These are phyloP conservation scores for Cicer judaicum DNA, from an alignment of 306 rosid genomes.

Conservation along the genomic window DNA sequence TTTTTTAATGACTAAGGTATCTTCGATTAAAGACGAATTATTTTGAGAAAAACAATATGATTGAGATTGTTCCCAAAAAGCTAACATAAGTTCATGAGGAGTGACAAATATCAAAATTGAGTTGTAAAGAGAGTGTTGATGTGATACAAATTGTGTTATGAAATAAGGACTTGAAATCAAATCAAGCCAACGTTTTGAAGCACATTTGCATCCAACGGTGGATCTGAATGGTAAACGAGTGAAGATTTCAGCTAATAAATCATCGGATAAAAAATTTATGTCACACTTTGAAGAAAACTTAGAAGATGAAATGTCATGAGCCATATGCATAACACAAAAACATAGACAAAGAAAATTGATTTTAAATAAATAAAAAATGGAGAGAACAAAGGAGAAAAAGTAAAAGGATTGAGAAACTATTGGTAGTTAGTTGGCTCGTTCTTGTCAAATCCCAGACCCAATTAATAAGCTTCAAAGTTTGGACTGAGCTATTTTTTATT, in stretches of 20 bases:
- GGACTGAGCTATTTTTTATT: neutral
- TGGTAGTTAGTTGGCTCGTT: slow-evolving; percentile 1
- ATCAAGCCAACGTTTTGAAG: slow-evolving; percentile 23
- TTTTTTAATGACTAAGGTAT: neutral
- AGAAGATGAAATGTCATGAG: slow-evolving; percentile 13
- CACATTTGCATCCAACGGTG: slow-evolving; percentile 14
- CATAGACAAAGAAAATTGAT: neutral
- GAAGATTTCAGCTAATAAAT: slow-evolving; percentile 37
- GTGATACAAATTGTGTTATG: neutral
- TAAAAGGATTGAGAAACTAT: neutral
- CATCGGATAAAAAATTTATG: slow-evolving; percentile 33
- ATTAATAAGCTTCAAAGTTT: slow-evolving; percentile 29
- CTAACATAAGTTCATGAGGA: slow-evolving; percentile 26
- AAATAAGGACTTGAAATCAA: slow-evolving; percentile 32
- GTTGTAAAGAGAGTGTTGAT: neutral
- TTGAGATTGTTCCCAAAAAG: neutral
- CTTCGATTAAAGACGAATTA: neutral
- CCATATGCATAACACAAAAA: slow-evolving; percentile 7
- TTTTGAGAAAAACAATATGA: neutral
- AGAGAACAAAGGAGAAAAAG: neutral
- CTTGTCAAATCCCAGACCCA: neutral
- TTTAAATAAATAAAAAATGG: neutral
- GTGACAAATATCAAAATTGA: slow-evolving; percentile 21
- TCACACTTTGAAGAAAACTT: neutral
- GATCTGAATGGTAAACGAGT: slow-evolving; percentile 31